These are phyloP conservation scores for Carex sylvatica DNA, from an alignment of 202 grass and related monocot genomes.

Conservation along the genomic window DNA sequence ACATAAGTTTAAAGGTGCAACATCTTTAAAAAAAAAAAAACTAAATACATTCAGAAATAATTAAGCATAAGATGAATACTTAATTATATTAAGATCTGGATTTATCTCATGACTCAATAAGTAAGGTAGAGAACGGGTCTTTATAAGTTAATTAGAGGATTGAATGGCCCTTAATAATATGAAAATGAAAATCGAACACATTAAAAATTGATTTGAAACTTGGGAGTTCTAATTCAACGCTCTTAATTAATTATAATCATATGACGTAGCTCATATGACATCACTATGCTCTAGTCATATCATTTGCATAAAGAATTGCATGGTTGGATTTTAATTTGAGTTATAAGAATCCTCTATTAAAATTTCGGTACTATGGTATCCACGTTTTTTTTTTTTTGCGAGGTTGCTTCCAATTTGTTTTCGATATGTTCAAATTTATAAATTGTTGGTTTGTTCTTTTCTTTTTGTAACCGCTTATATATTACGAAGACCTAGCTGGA, in stretches of 20 bases:
- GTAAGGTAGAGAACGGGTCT: neutral
- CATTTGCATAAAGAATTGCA: neutral
- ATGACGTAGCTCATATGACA: conserved; percentile 3
- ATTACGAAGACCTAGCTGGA: too few relatives aligned
- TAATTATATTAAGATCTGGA: too few relatives aligned
- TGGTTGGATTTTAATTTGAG: neutral
- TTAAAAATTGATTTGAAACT: neutral
- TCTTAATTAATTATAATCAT: neutral
- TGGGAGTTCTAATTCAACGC: neutral
- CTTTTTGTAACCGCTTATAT: too few relatives aligned
- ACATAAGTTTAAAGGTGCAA: too few relatives aligned
- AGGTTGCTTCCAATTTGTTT: neutral
- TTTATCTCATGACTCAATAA: too few relatives aligned
- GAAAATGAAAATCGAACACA: neutral
- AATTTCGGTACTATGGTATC: too few relatives aligned
- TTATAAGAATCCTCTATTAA: neutral
- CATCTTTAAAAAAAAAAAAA: too few relatives aligned
- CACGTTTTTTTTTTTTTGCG: neutral
- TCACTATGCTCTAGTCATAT: neutral
- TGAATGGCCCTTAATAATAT: neutral
- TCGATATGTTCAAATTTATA: neutral
- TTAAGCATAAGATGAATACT: too few relatives aligned
- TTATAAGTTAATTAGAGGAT: neutral
- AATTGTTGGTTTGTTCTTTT: too few relatives aligned
- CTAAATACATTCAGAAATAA: too few relatives aligned